A percentile compares a stretch with the other conserved stretches of the same genome.
Evolutionary conservation across 1,284 basidiomycete species (phyloP).

Genomic region (Porogramme epimiltina): DNA sequence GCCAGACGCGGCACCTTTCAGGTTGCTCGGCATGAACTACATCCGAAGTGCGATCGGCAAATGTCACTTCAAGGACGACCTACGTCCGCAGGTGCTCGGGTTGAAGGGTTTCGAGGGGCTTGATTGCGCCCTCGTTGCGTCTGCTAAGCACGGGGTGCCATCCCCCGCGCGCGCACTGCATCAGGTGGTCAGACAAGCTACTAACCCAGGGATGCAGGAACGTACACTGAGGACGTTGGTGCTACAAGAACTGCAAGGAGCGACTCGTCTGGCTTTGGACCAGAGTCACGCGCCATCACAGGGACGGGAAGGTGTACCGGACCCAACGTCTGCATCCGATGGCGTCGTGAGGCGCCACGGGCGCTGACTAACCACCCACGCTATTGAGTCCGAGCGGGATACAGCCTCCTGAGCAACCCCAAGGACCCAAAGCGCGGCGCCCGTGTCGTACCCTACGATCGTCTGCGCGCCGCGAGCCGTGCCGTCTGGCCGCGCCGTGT

Average conservation of each 20-base stretch:
- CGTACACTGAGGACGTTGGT: constrained; percentile 67
- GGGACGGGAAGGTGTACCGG: constrained; percentile 48
- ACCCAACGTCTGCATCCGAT: no score
- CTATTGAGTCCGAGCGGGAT: constrained; percentile 70
- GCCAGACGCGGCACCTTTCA: constrained; percentile 70
- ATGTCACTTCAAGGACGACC: constrained; percentile 71
- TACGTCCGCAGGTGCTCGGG: constrained; percentile 65
- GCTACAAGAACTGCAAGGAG: constrained; percentile 78
- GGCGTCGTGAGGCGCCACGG: no score
- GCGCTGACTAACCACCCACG: neutral
- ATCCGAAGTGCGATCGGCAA: constrained; percentile 74
- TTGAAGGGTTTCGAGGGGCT: constrained; percentile 63
- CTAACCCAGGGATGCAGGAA: constrained; percentile 56
- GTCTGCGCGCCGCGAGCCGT: constrained; percentile 64
- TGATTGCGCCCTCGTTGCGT: constrained; percentile 60
- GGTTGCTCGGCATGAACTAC: constrained; percentile 71
- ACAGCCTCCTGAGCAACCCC: constrained; percentile 80
- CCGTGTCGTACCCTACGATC: constrained; percentile 64
- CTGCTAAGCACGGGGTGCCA: constrained; percentile 60
- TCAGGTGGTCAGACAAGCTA: constrained; percentile 62
- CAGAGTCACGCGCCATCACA: constrained; percentile 65
- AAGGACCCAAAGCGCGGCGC: constrained; percentile 57
- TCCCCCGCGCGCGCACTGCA: constrained; percentile 63
- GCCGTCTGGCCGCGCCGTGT: constrained; percentile 66
- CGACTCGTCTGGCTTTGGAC: constrained; percentile 71